Conservation (phyloP, 306 rosid species). For the Trichosanthes truncata region DNA sequence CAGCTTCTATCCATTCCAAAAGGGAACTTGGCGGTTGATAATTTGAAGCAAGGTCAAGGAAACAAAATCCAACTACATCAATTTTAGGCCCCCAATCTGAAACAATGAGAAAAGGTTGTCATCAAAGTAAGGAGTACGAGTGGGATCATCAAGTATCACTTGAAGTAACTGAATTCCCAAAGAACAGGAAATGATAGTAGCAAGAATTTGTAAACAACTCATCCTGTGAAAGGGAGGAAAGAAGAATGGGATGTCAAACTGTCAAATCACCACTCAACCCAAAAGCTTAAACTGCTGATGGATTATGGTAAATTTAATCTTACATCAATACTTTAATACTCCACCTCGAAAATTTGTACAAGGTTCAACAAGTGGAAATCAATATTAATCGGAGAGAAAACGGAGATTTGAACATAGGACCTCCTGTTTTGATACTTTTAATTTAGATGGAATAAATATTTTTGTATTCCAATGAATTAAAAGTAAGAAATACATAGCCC, state of each 20-base stretch:
- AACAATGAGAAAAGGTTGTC: conserved; percentile 18
- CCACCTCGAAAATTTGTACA: not conserved
- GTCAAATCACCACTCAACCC: too few species aligned
- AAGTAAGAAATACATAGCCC: not conserved
- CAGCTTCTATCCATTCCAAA: conserved; percentile 71
- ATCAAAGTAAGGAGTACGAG: conserved; percentile 5
- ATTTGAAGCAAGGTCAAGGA: conserved; percentile 89
- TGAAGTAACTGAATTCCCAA: not conserved
- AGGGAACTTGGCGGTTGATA: conserved; percentile 68
- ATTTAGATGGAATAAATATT: not conserved
- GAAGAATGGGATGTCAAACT: not conserved
- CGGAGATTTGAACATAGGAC: not conserved
- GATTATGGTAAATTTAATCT: not conserved
- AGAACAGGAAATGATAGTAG: not conserved
- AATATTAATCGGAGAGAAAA: too few species aligned
- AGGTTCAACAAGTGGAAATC: not conserved
- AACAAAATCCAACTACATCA: conserved; percentile 95
- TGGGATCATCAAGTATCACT: conserved; percentile 1
- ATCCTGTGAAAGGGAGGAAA: not conserved
- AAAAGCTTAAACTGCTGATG: not conserved
- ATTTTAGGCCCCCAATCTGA: conserved; percentile 93
- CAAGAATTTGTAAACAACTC: not conserved
- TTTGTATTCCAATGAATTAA: not conserved
- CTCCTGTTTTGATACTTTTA: not conserved
- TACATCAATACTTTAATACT: not conserved